phyloP scores from a whole-genome alignment of 768 basidiomycete species.

The Boletus subcaerulescens region DNA sequence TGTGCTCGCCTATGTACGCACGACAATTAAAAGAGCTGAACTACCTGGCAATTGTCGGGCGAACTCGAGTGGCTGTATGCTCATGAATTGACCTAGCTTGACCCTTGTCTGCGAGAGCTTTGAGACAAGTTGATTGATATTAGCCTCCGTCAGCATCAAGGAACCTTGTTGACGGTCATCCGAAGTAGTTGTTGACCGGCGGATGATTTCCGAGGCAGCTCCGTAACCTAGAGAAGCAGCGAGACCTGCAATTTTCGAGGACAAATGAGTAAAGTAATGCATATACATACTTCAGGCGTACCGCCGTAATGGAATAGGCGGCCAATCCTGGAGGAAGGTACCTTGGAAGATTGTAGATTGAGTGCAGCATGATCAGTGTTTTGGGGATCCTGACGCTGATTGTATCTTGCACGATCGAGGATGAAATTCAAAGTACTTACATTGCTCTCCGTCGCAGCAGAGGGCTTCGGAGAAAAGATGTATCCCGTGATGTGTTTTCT shows the following conservation, averaged over 20 bases:
- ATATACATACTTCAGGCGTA: slow-evolving; percentile 27
- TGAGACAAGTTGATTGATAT: slow-evolving; percentile 83
- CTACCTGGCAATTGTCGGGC: too few relatives aligned
- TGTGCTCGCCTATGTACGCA: too few relatives aligned
- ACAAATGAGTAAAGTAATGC: background rate
- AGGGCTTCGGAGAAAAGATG: background rate
- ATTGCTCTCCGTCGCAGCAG: background rate
- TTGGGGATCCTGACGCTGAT: background rate
- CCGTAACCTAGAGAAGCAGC: slow-evolving; percentile 88
- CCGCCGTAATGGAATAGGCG: slow-evolving; percentile 94
- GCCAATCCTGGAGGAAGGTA: slow-evolving; percentile 87
- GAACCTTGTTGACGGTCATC: slow-evolving; percentile 39
- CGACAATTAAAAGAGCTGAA: too few relatives aligned
- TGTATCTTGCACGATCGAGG: background rate
- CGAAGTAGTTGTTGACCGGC: slow-evolving; percentile 53
- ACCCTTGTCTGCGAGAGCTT: slow-evolving; percentile 97
- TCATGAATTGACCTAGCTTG: slow-evolving; percentile 96
- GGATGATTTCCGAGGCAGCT: slow-evolving; percentile 81
- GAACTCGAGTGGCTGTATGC: slow-evolving; percentile 58
- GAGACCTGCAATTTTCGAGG: slow-evolving; percentile 57
- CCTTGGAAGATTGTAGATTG: slow-evolving; percentile 74
- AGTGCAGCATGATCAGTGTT: slow-evolving; percentile 23
- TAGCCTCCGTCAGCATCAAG: slow-evolving; percentile 87
- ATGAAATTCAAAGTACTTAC: slow-evolving; percentile 6
- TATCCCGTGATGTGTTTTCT: too few relatives aligned